phyloP scores from a whole-genome alignment of 2,329 filamentous ascomycete species.

The Aspergillus amoenus region DNA sequence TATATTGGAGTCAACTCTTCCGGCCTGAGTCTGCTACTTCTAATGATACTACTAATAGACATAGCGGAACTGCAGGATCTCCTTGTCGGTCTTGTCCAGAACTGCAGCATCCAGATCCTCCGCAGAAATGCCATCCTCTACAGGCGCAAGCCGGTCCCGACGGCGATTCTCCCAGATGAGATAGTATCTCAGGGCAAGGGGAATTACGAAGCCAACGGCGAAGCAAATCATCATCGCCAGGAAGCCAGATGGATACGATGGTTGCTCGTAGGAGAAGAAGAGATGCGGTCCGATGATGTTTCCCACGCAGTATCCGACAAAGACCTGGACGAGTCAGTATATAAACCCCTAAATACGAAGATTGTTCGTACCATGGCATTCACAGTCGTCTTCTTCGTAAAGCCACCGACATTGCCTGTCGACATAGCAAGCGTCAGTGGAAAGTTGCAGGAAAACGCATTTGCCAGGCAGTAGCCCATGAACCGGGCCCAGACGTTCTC shows the following conservation, averaged over 20 bases:
- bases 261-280: slow-evolving; percentile 43
- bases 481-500: slow-evolving; percentile 15
- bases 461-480: slow-evolving; percentile 26
- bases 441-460: slow-evolving; percentile 38
- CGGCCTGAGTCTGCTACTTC: no score
- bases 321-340: slow-evolving; percentile 20
- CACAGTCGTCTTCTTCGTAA: slow-evolving; percentile 50
- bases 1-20: no score
- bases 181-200: slow-evolving; percentile 1
- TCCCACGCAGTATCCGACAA: slow-evolving; percentile 44
- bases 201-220: background rate
- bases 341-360: background rate
- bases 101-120: slow-evolving; percentile 6
- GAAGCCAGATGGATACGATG: slow-evolving; percentile 27
- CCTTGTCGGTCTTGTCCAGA: slow-evolving; percentile 4
- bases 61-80: slow-evolving; percentile 12
- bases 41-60: background rate
- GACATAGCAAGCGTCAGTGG: slow-evolving; percentile 43
- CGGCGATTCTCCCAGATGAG: slow-evolving; percentile 9
- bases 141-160: background rate
- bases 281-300: slow-evolving; percentile 49
- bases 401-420: slow-evolving; percentile 48
- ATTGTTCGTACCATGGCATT: slow-evolving; percentile 34
- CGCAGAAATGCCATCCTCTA: background rate
- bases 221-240: slow-evolving; percentile 8